Evolutionary conservation across 257 asterid genomes (phyloP), one percentile per base, ranked within the genome.

Genomic region (Fraxinus cuspidata): DNA sequence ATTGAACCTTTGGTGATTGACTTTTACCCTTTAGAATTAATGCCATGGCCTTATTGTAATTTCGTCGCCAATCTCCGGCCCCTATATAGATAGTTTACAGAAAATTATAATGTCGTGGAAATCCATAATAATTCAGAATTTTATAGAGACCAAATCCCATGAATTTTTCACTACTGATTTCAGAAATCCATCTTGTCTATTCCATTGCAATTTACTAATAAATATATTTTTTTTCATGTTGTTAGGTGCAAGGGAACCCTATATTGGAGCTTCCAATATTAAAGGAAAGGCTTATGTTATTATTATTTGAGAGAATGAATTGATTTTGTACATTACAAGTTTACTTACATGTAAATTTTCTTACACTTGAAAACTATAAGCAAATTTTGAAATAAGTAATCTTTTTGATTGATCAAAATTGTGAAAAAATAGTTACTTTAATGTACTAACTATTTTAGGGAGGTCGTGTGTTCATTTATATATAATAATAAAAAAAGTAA

Each of bases 261-360:
- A 71, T 51, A 40, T 18, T 76, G 74, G 89, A 88, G 72, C 74
- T 80, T 15, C 87, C 87, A 70, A 80, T 56, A 60, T 74, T 90
- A 80, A 88, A 82, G 84, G 85, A 84, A 77, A 89, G 80, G 79
- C 71, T 84, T n/a, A 64, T 80, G 85, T 79, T 78, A 18, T 63
- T 75, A 34, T 63, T 73, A 35, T 53, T 73, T 64, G 60, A 58
- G 34, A 27, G 27, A 53, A 19, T 12, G 49, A 42, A 42, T 42
- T 11, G 49, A 40, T 40, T 1, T 4, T 11, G 4, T 11, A 42
- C 13, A 42, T 37, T 10, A n/a, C 4, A 47, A 47, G 56, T 47
- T 15, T 16, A 47, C n/a, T 47, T 47, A 9, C n/a, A 3, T 44
- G 0, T 47, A 47, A 15, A 15, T 47, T 47, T 47, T n/a, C 56